Evolutionary conservation across 805 yeast species (phyloP), one percentile per base, ranked within the genome.

Genomic region (Candida multigemmis): DNA sequence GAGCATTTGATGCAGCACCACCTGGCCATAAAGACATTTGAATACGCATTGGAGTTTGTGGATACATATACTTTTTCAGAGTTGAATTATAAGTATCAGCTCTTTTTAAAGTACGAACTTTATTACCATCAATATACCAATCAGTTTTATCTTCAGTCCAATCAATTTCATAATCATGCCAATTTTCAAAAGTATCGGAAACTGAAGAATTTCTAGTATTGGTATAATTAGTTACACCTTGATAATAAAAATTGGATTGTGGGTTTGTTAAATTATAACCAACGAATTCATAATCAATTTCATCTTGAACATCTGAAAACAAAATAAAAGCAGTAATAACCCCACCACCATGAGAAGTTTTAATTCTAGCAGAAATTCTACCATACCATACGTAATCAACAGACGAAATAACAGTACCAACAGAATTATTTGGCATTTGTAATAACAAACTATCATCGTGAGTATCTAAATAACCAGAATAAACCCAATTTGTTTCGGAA

Each of bases 341-440:
- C 65, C 96, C 96, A 7, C 55, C 64, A 20, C 67, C 68, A 46
- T 74, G 82, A 1, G 95, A 80, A 0, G 89, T 62, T 59, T 79
- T 85, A 44, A 85, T 44, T 26, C 60, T 68, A 25, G 79, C 77
- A 17, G 76, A 59, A 17, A 84, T 67, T 48, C 76, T 81, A 28
- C 96, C 96, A 55, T 81, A 86, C 95, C 94, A 87, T 30, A 87
- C 55, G 55, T 71, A 83, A 44, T 72, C 67, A 4, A 93, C 72
- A 3, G 93, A 77, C 1, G 93, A 78, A 14, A 86, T 47, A 26
- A 85, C 87, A 8, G 94, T 71, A 48, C 96, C 95, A 25, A 71
- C 60, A 12, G 84, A 56, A 27, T 73, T 46, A 34, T 78, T 67
- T 17, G 89, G 91, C 94, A 87, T 82, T 30, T 87, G 82, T 25